Evolutionary conservation across 164 flowering plant species (phyloP).

Genomic region (Sextonia rubra): DNA sequence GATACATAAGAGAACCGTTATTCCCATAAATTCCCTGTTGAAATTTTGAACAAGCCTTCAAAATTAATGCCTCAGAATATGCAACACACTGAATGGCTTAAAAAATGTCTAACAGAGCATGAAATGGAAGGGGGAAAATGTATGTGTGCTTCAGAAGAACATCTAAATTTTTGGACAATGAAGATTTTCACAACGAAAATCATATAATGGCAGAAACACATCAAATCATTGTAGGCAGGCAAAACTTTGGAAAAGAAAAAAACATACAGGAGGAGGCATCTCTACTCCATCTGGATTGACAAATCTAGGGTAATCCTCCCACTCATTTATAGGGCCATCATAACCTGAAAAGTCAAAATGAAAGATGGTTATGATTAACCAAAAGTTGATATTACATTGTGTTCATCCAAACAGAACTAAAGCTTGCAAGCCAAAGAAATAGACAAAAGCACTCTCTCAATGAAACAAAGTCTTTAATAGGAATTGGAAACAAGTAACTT

Average conservation of each 20-base stretch:
- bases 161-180: neutral
- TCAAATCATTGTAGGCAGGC: neutral
- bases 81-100: neutral
- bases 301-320: slow-evolving; percentile 58
- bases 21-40: slow-evolving; percentile 66
- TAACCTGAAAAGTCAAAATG: slow-evolving; percentile 36
- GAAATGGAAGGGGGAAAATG: too few relatives aligned
- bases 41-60: neutral
- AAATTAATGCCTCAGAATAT: neutral
- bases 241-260: neutral
- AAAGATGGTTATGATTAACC: too few relatives aligned
- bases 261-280: slow-evolving; percentile 48
- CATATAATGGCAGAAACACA: neutral
- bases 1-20: slow-evolving; percentile 55
- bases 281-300: slow-evolving; percentile 64
- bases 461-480: too few relatives aligned
- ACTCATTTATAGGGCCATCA: slow-evolving; percentile 49
- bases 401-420: neutral
- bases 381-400: neutral
- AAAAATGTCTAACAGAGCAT: neutral
- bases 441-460: neutral
- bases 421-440: neutral
- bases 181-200: neutral
- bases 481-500: neutral
- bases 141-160: neutral